A percentile compares a stretch with the other conserved stretches of the same genome.
Conservation (phyloP, 192 early-diverging fungal species). For the Endogone sp. region DNA sequence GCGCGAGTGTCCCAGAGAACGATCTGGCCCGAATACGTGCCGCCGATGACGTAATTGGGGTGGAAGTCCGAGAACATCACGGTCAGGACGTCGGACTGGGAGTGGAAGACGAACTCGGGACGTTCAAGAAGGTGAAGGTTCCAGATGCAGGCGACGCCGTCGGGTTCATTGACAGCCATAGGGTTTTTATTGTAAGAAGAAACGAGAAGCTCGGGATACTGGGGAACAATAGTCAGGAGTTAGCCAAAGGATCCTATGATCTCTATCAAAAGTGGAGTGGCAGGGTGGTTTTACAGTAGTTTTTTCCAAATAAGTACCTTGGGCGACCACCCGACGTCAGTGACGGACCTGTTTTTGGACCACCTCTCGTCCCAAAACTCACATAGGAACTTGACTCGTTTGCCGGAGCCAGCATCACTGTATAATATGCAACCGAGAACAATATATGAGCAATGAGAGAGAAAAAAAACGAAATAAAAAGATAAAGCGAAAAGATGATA, state of each 20-base stretch:
- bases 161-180: constrained; percentile 80
- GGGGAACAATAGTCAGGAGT: not conserved
- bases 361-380: constrained; percentile 80
- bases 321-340: constrained; percentile 87
- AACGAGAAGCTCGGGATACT: constrained; percentile 86
- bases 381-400: constrained; percentile 63
- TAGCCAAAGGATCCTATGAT: constrained; percentile 1
- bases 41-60: constrained; percentile 88
- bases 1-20: constrained; percentile 95
- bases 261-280: not conserved
- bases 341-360: constrained; percentile 87
- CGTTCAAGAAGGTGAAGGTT: constrained; percentile 82
- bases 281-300: not conserved
- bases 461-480: no score
- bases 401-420: constrained; percentile 62
- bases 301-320: constrained; percentile 46
- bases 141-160: constrained; percentile 95
- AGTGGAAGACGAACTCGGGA: constrained; percentile 92
- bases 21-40: constrained; percentile 98
- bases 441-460: not conserved
- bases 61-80: constrained; percentile 92
- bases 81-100: constrained; percentile 80
- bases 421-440: not conserved
- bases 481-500: no score
- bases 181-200: constrained; percentile 93